Evolutionary conservation across 768 basidiomycete species (phyloP), one percentile per base, ranked within the genome.

Genomic region (Thelephora ganbajun): DNA sequence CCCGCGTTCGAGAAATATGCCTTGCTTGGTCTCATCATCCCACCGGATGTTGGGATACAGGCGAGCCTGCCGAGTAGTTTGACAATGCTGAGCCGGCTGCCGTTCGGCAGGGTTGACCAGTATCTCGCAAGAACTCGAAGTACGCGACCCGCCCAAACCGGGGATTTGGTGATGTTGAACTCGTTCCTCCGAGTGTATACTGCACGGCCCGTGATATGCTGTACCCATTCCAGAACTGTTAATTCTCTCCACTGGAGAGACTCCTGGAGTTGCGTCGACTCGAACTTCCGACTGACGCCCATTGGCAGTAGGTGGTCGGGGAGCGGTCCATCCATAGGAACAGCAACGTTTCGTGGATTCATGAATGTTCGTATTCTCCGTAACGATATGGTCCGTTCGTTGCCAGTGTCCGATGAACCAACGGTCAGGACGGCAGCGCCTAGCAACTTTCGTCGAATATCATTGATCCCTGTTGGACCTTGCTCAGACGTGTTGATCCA

Each of bases 1-100:
- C 87, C 79, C 36, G 83, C 89, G 51, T 77, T 89, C 9, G 83
- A 66, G 58, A 96, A 93, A 63, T 96, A 97, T 3, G 84, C 66
- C 49, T 89, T 76, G 6, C 66, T 64, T 0, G 93, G 88, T 35
- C 63, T 57, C 51, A 76, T 80, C 66, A 93, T 72, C 6, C 94
- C 94, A 12, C 63, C 66, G 18, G 74, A 63, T 6, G 70, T 72
- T 49, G 67, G 81, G 2, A 83, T 64, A 52, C 76, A 77, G 1
- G 68, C 45, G 34, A 70, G 66, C 9, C 61, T 58, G 39, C 63
- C 57, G 22, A 82, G 59, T 2, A 73, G 59, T 14, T 59, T 53
- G n/a, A 64, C 63, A 3, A 74, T 62, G n/a, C 66, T 60, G 14
- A 62, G 59, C 19, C 68, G 66, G 0, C 69, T 58, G 18, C 90